Conservation (phyloP, 495 filamentous ascomycete species). For the Lasiosphaeria miniovina region DNA sequence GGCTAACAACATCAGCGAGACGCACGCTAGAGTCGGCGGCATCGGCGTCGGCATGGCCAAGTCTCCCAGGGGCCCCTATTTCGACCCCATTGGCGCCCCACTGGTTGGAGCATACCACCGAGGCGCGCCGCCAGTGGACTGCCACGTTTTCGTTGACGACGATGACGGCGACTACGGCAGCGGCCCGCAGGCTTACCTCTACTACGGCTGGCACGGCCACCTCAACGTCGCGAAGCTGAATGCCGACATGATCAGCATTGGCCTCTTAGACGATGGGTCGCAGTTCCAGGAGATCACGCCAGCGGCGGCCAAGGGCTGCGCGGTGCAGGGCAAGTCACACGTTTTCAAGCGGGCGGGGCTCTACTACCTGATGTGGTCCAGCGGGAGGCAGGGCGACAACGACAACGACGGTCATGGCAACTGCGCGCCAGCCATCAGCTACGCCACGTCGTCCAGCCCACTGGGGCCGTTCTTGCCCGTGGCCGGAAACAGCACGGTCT, state of each 20-base stretch:
- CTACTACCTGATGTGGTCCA: constrained; percentile 50
- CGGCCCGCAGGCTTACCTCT: constrained; percentile 42
- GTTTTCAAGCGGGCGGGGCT: constrained; percentile 37
- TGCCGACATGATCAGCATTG: constrained; percentile 41
- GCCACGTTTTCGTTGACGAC: constrained; percentile 44
- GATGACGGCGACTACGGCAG: constrained; percentile 9
- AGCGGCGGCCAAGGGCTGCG: too few relatives aligned
- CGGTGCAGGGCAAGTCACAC: too few relatives aligned
- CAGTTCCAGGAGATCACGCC: constrained; percentile 36
- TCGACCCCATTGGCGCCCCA: constrained; percentile 42
- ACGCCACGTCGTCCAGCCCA: constrained; percentile 42
- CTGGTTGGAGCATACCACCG: constrained; percentile 23
- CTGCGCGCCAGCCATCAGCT: constrained; percentile 33
- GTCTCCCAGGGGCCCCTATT: constrained; percentile 47
- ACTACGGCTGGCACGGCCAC: constrained; percentile 50
- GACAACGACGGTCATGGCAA: constrained; percentile 28
- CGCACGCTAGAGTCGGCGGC: constrained; percentile 24
- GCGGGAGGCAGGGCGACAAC: constrained; percentile 43
- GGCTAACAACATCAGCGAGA: not conserved
- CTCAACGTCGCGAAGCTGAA: constrained; percentile 43
- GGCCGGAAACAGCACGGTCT: constrained; percentile 30
- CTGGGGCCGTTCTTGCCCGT: constrained; percentile 41
- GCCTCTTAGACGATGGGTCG: too few relatives aligned
- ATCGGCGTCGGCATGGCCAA: constrained; percentile 46
- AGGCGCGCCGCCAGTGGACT: too few relatives aligned